Percentiles rank a stretch among this genome's conserved stretches.
Evolutionary conservation across 1,284 basidiomycete genomes (phyloP).

Genomic region (Puccinia polysora): DNA sequence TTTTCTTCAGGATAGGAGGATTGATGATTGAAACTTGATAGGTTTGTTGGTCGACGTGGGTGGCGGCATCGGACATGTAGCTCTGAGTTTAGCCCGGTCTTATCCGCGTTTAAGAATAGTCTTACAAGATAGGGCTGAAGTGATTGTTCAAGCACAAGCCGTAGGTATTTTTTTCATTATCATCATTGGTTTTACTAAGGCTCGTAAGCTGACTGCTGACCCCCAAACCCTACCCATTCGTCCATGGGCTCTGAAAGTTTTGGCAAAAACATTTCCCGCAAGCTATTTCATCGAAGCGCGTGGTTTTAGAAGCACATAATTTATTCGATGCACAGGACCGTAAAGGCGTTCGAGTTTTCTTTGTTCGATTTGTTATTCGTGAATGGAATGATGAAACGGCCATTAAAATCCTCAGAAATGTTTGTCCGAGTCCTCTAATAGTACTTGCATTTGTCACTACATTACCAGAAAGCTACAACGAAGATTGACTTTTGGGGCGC

Average conservation of each 20-base stretch:
- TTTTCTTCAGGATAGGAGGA: too few relatives aligned
- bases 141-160: slow-evolving; percentile 29
- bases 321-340: slow-evolving; percentile 37
- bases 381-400: slow-evolving; percentile 42
- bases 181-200: neutral
- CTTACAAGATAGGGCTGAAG: slow-evolving; percentile 34
- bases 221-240: neutral
- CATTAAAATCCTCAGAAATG: slow-evolving; percentile 31
- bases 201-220: neutral
- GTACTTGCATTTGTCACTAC: too few relatives aligned
- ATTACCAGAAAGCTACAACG: too few relatives aligned
- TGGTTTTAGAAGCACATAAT: slow-evolving; percentile 39
- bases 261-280: slow-evolving; percentile 43
- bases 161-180: neutral
- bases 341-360: slow-evolving; percentile 39
- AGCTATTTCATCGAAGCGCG: slow-evolving; percentile 32
- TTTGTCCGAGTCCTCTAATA: too few relatives aligned
- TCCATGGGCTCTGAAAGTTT: slow-evolving; percentile 5
- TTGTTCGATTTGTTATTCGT: slow-evolving; percentile 40
- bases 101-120: slow-evolving; percentile 36
- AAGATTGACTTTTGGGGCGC: too few relatives aligned
- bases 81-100: slow-evolving; percentile 34
- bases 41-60: slow-evolving; percentile 38
- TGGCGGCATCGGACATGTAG: slow-evolving; percentile 38
- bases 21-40: neutral